Evolutionary conservation across 2,329 filamentous ascomycete genomes (phyloP), one percentile per base, ranked within the genome.

Genomic region (Aureobasidium leucospermi): DNA sequence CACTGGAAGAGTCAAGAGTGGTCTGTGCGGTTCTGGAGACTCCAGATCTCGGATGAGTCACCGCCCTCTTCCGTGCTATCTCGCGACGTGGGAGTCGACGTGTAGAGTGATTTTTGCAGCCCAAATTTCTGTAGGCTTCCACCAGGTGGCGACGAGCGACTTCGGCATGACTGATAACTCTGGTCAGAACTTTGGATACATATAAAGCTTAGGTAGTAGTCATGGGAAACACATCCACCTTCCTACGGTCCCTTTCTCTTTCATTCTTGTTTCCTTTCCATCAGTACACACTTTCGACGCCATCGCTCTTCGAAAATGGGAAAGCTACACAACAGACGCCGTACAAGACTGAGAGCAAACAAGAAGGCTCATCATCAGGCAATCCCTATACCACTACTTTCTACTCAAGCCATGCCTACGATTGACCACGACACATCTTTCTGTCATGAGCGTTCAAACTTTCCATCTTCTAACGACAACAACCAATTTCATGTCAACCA

Each of bases 261-360:
- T 19, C 43, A 41, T 38, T 58, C 41, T 58, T 38, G 15, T 52
- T 38, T 34, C n/a, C 23, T 31, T 7, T 34, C 43, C 43, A 23
- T 43, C 53, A 6, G 1, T 41, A 6, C 34, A 47, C 11, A 28
- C 6, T 32, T 10, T 34, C 3, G 8, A 6, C 34, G 31, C 34
- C 9, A 32, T 15, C 45, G 16, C 2, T 39, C 39, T 36, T 52
- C 29, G 38, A 64, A 34, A 8, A 76, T 76, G 74, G 72, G 73
- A 63, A 73, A 75, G 64, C 69, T 74, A 63, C 74, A 76, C 67
- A 76, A 76, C 66, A 68, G 74, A 62, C 75, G 73, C 63, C 73
- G 74, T 57, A 76, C 73, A 19, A 69, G 74, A 62, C 74, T 72
- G 65, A 71, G 74, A 38, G 73, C 73, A 49, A 51, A 47, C 28